Evolutionary conservation across 495 filamentous ascomycete species (phyloP), one percentile per base, ranked within the genome.

Genomic region (Penicillium paradoxum): DNA sequence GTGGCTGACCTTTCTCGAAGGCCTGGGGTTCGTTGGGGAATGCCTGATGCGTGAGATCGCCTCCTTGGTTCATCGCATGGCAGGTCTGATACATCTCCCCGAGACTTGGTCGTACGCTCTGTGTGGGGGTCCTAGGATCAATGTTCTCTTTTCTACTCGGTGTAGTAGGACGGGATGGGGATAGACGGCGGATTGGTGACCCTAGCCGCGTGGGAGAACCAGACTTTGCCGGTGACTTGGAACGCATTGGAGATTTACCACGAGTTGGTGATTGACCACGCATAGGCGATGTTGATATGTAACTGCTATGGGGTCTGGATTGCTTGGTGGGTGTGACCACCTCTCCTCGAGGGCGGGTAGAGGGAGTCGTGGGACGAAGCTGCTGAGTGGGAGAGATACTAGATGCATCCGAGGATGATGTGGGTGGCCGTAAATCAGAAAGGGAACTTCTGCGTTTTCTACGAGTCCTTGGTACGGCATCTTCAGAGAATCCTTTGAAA

Each of bases 381-480:
- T 57, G 57, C 18, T 69, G 66, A 33, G 60, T 63, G 13, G 72
- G 58, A 19, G 71, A 79, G 49, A 72, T 29, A 27, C 57, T 56
- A 4, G 68, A 71, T 11, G 61, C 53, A 30, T 69, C 69, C 34
- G 70, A 64, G 21, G 67, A 71, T 18, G 72, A 67, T 64, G 86
- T 80, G 5, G 79, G 73, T 37, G 74, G 76, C 62, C 88, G 87
- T 24, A 98, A 73, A 63, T 98, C 93, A 14, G 90, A 95, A 19
- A 98, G 70, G 19, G 92, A 97, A 68, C 91, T 96, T 58, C 93
- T 84, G 54, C 93, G 79, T 72, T 95, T 97, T 71, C 86, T 89
- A 58, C 84, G 70, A 48, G 61, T 45, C 41, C 57, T 75, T 78
- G 63, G 77, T 53, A 67, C 60, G 6, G 64, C 60, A 53, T 70